Conservation (phyloP, 192 early-diverging fungal species). For the Cetraspora pellucida region DNA sequence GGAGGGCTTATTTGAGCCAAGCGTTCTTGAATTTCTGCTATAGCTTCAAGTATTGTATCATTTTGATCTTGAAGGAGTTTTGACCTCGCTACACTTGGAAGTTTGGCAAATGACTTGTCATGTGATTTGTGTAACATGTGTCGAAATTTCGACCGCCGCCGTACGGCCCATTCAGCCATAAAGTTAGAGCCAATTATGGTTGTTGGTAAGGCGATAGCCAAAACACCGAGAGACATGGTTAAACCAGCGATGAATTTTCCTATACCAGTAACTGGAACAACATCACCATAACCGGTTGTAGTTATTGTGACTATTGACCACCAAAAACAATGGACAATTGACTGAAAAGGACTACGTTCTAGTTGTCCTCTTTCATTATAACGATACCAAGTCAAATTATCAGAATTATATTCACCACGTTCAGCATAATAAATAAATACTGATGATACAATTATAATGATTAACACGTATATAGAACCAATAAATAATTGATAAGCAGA, state of each 20-base stretch:
- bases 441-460: conserved; percentile 28
- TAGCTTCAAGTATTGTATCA: conserved; percentile 22
- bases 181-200: conserved; percentile 62
- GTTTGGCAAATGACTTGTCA: neutral
- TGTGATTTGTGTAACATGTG: conserved; percentile 1
- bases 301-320: conserved; percentile 60
- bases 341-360: conserved; percentile 56
- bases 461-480: conserved; percentile 13
- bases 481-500: conserved; percentile 33
- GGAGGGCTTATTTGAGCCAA: conserved; percentile 34
- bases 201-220: conserved; percentile 58
- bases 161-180: conserved; percentile 45
- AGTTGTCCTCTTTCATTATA: neutral
- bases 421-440: conserved; percentile 28
- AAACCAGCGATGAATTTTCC: conserved; percentile 52
- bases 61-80: conserved; percentile 15
- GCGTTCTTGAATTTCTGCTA: conserved; percentile 33
- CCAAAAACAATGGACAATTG: conserved; percentile 52
- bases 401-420: conserved; percentile 22
- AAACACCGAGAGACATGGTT: conserved; percentile 58
- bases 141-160: conserved; percentile 13
- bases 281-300: conserved; percentile 59
- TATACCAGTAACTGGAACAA: conserved; percentile 49
- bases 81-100: neutral
- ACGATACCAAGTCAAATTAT: conserved; percentile 19